These are phyloP conservation scores for Boletus sp. DNA, from an alignment of 768 basidiomycete genomes.

Conservation along the genomic window DNA sequence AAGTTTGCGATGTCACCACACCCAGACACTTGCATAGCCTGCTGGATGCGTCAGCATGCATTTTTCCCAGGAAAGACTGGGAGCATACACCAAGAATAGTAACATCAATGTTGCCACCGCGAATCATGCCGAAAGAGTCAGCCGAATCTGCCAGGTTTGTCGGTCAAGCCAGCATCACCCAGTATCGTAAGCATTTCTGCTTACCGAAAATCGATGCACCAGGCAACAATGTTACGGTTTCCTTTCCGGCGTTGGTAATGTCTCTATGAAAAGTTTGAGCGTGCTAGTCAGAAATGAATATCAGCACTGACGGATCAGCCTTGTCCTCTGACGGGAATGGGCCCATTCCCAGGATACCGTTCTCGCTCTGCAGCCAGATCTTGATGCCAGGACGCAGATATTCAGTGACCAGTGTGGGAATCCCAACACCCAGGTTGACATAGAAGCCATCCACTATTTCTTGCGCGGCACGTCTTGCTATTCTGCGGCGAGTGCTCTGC, in stretches of 20 bases:
- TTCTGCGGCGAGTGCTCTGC: slow-evolving; percentile 58
- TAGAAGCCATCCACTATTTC: slow-evolving; percentile 85
- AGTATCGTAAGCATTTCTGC: slow-evolving; percentile 48
- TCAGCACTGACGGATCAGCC: slow-evolving; percentile 68
- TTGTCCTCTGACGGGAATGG: slow-evolving; percentile 77
- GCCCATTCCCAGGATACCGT: slow-evolving; percentile 84
- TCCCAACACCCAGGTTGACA: slow-evolving; percentile 87
- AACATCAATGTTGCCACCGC: slow-evolving; percentile 91
- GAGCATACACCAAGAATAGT: slow-evolving; percentile 81
- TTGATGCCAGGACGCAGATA: slow-evolving; percentile 64
- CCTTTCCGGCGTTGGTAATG: slow-evolving; percentile 90
- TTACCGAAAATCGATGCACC: slow-evolving; percentile 86
- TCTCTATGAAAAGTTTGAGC: slow-evolving; percentile 55
- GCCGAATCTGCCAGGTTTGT: slow-evolving; percentile 53
- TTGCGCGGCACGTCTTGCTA: slow-evolving; percentile 81
- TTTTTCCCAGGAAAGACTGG: slow-evolving; percentile 39
- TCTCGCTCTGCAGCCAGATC: slow-evolving; percentile 87
- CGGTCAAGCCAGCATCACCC: slow-evolving; percentile 22
- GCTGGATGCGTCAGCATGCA: slow-evolving; percentile 1
- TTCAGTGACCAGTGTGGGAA: slow-evolving; percentile 83
- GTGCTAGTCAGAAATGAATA: neutral
- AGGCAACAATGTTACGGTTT: slow-evolving; percentile 87
- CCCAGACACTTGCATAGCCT: slow-evolving; percentile 93
- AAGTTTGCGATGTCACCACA: slow-evolving; percentile 93
- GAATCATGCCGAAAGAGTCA: slow-evolving; percentile 95